Evolutionary conservation across 805 yeast species (phyloP), one percentile per base, ranked within the genome.

Genomic region (Nakazawaea wyomingensis): DNA sequence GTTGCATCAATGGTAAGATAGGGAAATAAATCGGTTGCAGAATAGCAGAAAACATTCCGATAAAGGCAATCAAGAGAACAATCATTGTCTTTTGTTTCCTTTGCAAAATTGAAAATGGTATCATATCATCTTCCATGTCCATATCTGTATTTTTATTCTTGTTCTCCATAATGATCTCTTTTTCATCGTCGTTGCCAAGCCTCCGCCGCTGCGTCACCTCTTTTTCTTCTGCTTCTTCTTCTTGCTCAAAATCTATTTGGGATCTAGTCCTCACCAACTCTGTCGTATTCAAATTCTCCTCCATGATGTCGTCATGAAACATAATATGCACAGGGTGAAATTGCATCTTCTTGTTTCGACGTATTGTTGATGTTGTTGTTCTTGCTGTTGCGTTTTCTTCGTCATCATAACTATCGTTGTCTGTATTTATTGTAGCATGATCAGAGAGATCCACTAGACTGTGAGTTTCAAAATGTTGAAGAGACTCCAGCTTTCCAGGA

Each of bases 11-110:
- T 1, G 77, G 73, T n/a, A 85, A 59, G 0, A 85, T 84, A 0
- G 93, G 91, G 53, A 79, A 80, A 56, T 81, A 84, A 9, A 84
- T 82, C 0, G 89, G 82, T 32, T 77, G 71, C 2, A 87, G 78
- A 1, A 82, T 64, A 0, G 87, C 68, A 2, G 95, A 85, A 67
- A 83, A 80, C 33, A 78, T 61, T 0, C 86, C 85, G 2, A 75
- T 61, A 4, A 65, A 48, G 2, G 72, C 74, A 46, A 68, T 69
- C 24, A 64, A 61, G 5, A 50, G 48, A 2, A 68, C 71, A 27
- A 80, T 50, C 4, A 68, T 29, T 16, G 55, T 43, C 49, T 70
- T 69, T 37, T 78, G 82, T 3, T 44, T 46, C 4, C 53, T 44
- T 0, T 66, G 61, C 29, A 77, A 64, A 5, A 80, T 69, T 0